Conservation (phyloP, 352 stramenopile species). For the Globisporangium cylindrosporum region DNA sequence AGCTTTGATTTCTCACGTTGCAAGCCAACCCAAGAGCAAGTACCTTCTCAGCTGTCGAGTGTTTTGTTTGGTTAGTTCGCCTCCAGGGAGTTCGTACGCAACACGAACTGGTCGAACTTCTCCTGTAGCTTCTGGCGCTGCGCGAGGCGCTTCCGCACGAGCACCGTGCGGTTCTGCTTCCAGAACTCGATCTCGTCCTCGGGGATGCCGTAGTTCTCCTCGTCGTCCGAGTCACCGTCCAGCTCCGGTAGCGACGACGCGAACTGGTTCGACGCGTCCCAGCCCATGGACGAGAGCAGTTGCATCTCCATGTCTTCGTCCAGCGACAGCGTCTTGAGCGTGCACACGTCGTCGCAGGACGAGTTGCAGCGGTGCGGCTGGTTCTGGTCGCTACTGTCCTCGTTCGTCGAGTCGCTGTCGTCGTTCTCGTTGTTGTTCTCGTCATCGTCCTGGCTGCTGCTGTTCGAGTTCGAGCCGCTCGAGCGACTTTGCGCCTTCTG, state of each 20-base stretch:
- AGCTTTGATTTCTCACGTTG: slow-evolving; percentile 4
- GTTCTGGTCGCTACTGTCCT: slow-evolving; percentile 28
- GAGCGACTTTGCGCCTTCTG: slow-evolving; percentile 18
- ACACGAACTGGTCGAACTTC: slow-evolving; percentile 82
- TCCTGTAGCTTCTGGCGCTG: slow-evolving; percentile 85
- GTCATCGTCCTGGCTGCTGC: slow-evolving; percentile 25
- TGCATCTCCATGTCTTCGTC: slow-evolving; percentile 76
- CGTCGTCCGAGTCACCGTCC: slow-evolving; percentile 73
- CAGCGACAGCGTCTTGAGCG: slow-evolving; percentile 44
- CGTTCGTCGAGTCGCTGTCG: slow-evolving; percentile 35
- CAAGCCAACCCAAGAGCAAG: neutral
- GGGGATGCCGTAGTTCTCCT: slow-evolving; percentile 76
- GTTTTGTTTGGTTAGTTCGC: slow-evolving; percentile 13
- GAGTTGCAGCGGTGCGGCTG: slow-evolving; percentile 45
- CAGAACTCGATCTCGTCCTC: slow-evolving; percentile 85
- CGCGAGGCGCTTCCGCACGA: slow-evolving; percentile 72
- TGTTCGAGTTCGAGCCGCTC: slow-evolving; percentile 33
- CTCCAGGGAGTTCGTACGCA: slow-evolving; percentile 55
- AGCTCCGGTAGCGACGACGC: slow-evolving; percentile 60
- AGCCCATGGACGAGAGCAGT: slow-evolving; percentile 84
- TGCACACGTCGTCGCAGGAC: slow-evolving; percentile 49
- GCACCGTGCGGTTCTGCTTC: slow-evolving; percentile 76
- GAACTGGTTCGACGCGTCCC: slow-evolving; percentile 63
- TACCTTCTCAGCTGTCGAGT: neutral
- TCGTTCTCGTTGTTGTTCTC: slow-evolving; percentile 33